Evolutionary conservation across 805 yeast genomes (phyloP), one percentile per base, ranked within the genome.

Genomic region (Hermanozyma aechmeae): DNA sequence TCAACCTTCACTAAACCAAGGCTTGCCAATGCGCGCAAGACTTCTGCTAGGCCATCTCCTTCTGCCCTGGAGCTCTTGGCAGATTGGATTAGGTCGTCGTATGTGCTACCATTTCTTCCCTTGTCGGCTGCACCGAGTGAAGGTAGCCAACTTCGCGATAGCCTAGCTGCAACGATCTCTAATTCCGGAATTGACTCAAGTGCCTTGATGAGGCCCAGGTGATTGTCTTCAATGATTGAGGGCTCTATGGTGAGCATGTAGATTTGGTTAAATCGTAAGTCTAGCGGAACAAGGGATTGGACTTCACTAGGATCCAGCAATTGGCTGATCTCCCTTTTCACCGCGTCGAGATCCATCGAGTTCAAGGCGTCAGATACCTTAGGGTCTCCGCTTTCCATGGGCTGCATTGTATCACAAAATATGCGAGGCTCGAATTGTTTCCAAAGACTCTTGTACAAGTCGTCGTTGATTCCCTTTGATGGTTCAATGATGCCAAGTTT

Each of bases 121-220:
- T 20, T 6, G 18, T 9, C 16, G 21, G 21, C 8, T 18, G 21
- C 21, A 18, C 21, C 11, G 11, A 8, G 21, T 18, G 21, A 8
- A 18, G 10, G 21, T 18, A 11, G 11, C 10, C 21, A 24, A 20
- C 9, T 13, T 13, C 13, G 7, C 11, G 51, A 39, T 7, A 53
- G 15, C 7, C 57, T 29, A 9, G 45, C 57, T 1, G 53, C 61
- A 14, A 50, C 35, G 12, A 56, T 31, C 19, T 54, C 52, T 26
- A 56, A 48, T 6, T 41, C 48, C 6, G 47, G 29, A 5, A 30
- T 37, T 4, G 27, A 19, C n/a, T 45, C 51, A 9, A 58, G 23
- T 10, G 40, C 13, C 3, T 44, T 35, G 8, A 58, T 30, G 1
- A 60, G 34, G 11, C 28, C 35, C 1, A 33, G 23, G 38, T 59